Conservation (phyloP, 495 filamentous ascomycete species). For the Mycothermus thermophilus region DNA sequence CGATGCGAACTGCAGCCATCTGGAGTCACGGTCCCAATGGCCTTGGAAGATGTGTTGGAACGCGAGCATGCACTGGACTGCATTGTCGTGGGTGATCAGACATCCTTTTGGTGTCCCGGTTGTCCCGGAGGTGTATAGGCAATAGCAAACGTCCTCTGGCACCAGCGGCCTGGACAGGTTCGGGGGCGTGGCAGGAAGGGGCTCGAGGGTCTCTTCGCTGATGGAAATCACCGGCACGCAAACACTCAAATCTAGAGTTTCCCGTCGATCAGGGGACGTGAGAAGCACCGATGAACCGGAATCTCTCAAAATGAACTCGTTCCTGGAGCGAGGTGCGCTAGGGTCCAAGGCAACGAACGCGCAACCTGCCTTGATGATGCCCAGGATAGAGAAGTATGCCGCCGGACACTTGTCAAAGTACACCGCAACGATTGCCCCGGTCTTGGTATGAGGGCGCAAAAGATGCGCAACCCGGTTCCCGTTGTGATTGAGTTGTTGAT, state of each 20-base stretch:
- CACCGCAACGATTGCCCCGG: slow-evolving; percentile 50
- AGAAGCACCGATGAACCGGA: slow-evolving; percentile 42
- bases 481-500: slow-evolving; percentile 43
- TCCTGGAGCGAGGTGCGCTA: slow-evolving; percentile 44
- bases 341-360: slow-evolving; percentile 67
- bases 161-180: slow-evolving; percentile 14
- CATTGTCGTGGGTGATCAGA: slow-evolving; percentile 58
- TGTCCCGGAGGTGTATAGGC: slow-evolving; percentile 71
- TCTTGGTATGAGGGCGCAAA: slow-evolving; percentile 24
- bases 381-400: slow-evolving; percentile 64
- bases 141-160: slow-evolving; percentile 47
- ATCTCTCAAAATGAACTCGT: slow-evolving; percentile 52
- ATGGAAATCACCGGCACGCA: slow-evolving; percentile 27
- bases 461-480: slow-evolving; percentile 48
- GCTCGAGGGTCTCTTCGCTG: slow-evolving; percentile 18
- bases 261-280: slow-evolving; percentile 18
- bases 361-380: slow-evolving; percentile 69
- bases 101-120: slow-evolving; percentile 72
- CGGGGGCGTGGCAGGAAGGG: slow-evolving; percentile 12
- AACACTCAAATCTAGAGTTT: slow-evolving; percentile 17
- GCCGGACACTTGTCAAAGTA: slow-evolving; percentile 73
- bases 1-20: slow-evolving; percentile 78
- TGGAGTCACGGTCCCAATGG: slow-evolving; percentile 54
- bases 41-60: slow-evolving; percentile 54
- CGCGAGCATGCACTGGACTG: slow-evolving; percentile 61